Conservation (phyloP, 345 rosid species). For the Xanthoceras sorbifolium region DNA sequence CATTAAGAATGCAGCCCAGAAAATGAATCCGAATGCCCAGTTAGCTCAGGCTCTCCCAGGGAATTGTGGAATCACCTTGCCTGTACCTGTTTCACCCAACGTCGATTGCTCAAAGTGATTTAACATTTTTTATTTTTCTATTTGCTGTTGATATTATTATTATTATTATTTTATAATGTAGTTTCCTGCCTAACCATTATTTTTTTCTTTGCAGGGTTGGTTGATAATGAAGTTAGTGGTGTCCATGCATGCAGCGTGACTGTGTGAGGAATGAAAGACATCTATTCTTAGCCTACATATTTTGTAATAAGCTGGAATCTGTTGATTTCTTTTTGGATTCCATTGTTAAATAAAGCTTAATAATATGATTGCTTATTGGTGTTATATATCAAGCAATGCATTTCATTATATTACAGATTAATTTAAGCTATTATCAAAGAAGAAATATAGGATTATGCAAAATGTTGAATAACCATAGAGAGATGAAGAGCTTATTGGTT, state of each 20-base stretch:
- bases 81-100: constrained; percentile 31
- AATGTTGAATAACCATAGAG: background rate
- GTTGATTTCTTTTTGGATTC: constrained; percentile 1
- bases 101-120: constrained; percentile 39
- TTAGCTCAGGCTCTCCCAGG: constrained; percentile 36
- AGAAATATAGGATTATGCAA: background rate
- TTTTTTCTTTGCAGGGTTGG: constrained; percentile 10
- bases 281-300: background rate
- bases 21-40: constrained; percentile 29
- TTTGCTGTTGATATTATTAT: background rate
- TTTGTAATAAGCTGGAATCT: constrained; percentile 14
- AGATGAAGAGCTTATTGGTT: background rate
- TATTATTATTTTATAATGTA: background rate
- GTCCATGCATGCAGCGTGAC: background rate
- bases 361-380: background rate
- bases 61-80: constrained; percentile 41
- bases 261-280: background rate
- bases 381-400: background rate
- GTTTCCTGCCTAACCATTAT: background rate
- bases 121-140: too few relatives aligned
- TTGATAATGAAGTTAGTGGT: background rate
- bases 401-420: too few relatives aligned
- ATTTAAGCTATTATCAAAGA: background rate
- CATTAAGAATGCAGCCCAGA: constrained; percentile 36
- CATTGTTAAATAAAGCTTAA: background rate